Base-by-base conservation (phyloP, 139 green algal species). In the Zygnema circumcarinatum region DNA sequence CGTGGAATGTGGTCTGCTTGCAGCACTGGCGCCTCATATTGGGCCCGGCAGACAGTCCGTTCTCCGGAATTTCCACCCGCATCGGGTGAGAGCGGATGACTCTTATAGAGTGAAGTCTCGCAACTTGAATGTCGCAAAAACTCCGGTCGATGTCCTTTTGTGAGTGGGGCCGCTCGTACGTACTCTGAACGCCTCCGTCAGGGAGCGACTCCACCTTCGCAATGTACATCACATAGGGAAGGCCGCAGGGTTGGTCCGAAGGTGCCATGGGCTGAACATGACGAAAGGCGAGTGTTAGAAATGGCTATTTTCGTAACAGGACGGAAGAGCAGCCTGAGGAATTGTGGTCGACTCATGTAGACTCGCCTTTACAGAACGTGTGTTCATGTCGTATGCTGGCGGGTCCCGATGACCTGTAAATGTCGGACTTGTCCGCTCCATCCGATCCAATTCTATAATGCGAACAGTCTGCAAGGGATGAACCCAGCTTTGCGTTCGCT, bases 151-250 rank as follows among this genome's bases (percentile, higher is more conserved):
- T 78, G 16, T 62, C 47, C 7, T 62, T 62, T 25, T 62, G 7
- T 39, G 11, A 7, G 35, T 39, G 7, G 11, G 16, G 16, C 7
- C 36, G 69, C 11, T 78, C 36, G 16, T 38, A 78, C 3, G 16
- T 41, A 41, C 69, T 78, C 16, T 39, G 35, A 38, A 78, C 69
- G 7, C 7, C 7, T 22, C 69, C 69, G 36, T 78, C 69, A n/a
- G 7, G 69, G 11, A 78, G 69, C 11, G 7, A n/a, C 69, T 78
- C 35, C 7, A 78, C 69, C 11, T 41, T 39, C 3, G 69, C 3
- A 41, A 41, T 41, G 16, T 78, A 78, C 69, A 78, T 78, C 11
- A 20, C 69, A 78, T 22, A 78, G 69, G 69, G 69, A 41, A 78
- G 7, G 11, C 69, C 69, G 69, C 69, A 78, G 11, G 11, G 35